Conservation (phyloP, 768 basidiomycete genomes). For the Tulasnella sp. region DNA sequence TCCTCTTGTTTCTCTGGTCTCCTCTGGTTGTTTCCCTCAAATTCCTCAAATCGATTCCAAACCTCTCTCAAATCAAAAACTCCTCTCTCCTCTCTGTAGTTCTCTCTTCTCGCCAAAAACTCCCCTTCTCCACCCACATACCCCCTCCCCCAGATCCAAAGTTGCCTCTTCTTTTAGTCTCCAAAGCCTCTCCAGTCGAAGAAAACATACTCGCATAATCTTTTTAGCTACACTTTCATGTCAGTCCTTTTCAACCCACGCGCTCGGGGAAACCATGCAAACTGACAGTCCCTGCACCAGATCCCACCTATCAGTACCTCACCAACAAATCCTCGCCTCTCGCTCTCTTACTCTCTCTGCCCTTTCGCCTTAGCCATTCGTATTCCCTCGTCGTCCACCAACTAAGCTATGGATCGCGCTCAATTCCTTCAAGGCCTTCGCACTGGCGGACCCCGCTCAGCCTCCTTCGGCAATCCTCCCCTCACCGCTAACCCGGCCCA, state of each 20-base stretch:
- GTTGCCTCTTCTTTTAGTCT: constrained; percentile 11
- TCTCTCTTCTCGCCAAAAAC: constrained; percentile 7
- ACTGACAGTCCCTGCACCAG: constrained; percentile 1
- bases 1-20: constrained; percentile 32
- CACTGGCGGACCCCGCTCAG: constrained; percentile 84
- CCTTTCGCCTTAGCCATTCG: constrained; percentile 10
- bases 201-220: constrained; percentile 12
- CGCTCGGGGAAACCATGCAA: neutral
- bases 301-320: constrained; percentile 15
- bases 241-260: constrained; percentile 15
- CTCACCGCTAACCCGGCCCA: constrained; percentile 67
- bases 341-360: constrained; percentile 35
- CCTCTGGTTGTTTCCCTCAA: constrained; percentile 24
- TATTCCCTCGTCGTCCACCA: neutral
- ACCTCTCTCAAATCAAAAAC: constrained; percentile 1
- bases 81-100: neutral
- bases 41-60: constrained; percentile 12
- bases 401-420: constrained; percentile 49
- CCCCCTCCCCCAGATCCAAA: neutral
- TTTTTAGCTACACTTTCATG: constrained; percentile 19
- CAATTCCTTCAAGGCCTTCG: constrained; percentile 85
- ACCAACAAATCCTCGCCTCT: constrained; percentile 15
- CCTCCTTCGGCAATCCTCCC: constrained; percentile 52
- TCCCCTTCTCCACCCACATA: constrained; percentile 6
- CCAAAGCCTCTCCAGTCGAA: constrained; percentile 7